Conservation (phyloP, 441 rosid species). For the Pelargonium australe region DNA sequence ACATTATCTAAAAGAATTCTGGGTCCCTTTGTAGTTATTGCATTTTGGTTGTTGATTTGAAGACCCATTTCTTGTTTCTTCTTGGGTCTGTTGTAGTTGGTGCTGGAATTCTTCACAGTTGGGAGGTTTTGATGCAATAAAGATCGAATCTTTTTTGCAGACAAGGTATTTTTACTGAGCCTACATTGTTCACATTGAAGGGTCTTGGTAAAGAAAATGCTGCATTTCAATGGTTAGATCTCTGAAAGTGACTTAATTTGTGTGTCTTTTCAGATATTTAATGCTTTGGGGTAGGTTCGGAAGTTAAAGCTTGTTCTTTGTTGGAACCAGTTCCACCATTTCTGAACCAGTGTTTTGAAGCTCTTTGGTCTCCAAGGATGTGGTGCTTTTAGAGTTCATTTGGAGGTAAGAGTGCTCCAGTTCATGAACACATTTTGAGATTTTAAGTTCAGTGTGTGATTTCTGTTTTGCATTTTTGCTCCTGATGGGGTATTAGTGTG, state of each 20-base stretch:
- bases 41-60: constrained; percentile 11
- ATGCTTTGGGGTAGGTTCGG: constrained; percentile 27
- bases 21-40: constrained; percentile 33
- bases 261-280: constrained; percentile 32
- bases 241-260: constrained; percentile 32
- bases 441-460: constrained; percentile 12
- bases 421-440: constrained; percentile 14
- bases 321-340: constrained; percentile 24
- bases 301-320: constrained; percentile 25
- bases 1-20: constrained; percentile 20
- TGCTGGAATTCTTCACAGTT: constrained; percentile 4
- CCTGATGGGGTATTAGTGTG: constrained; percentile 8
- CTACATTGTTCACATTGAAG: constrained; percentile 42
- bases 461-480: constrained; percentile 8
- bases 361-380: constrained; percentile 18
- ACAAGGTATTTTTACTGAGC: constrained; percentile 22
- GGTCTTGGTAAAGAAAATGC: constrained; percentile 39
- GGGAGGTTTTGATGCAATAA: constrained; percentile 23
- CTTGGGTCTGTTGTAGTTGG: not conserved
- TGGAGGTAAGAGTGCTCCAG: constrained; percentile 22
- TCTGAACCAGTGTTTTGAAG: constrained; percentile 8
- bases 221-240: constrained; percentile 33
- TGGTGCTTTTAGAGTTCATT: constrained; percentile 14
- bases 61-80: too few species aligned
- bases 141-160: constrained; percentile 29